Base-by-base conservation (phyloP, 257 asterid species). In the Haberlea rhodopensis region DNA sequence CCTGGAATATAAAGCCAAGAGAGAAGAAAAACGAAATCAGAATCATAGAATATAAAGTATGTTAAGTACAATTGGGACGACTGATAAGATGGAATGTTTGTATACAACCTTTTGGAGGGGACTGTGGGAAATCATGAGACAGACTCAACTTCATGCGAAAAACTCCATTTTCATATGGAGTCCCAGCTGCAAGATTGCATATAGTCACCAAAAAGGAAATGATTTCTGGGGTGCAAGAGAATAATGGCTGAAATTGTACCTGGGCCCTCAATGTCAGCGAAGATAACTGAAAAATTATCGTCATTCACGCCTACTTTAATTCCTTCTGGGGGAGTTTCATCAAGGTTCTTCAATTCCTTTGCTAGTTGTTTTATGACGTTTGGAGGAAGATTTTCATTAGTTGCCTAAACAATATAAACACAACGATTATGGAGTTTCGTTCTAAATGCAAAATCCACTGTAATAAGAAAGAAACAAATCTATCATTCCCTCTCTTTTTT, bases 241-340 rank as follows among this genome's bases (percentile, higher is more conserved):
- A 19, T n/a, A 43, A n/a, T 63, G 51, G 65, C 58, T 6, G 7
- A 40, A 57, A 24, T 48, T 26, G 62, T 76, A 89, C 97, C 97
- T 75, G 99, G 99, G 78, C 99, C 99, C 59, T 89, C 97, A 59
- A 92, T 89, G 56, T 89, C 99, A 75, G 99, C 99, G 75, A 32
- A 80, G 71, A 92, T 89, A 67, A 80, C 76, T 21, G 99, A 87
- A 77, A 92, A 90, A 57, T 92, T 88, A 75, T 89, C 95, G 57
- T 92, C 97, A 62, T 89, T 87, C 19, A 92, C 86, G 48, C 84
- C 91, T 26, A 92, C 97, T 89, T 87, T 85, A 75, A 92, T 92
- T 76, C 99, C 99, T 76, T 92, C 97, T 0, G 99, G 99, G 59
- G 99, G 99, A 72, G 90, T 82, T 71, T 92, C 99, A 70, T 89